Evolutionary conservation across 2,329 filamentous ascomycete genomes (phyloP).

Genomic region (Ophiostoma tasmaniense): DNA sequence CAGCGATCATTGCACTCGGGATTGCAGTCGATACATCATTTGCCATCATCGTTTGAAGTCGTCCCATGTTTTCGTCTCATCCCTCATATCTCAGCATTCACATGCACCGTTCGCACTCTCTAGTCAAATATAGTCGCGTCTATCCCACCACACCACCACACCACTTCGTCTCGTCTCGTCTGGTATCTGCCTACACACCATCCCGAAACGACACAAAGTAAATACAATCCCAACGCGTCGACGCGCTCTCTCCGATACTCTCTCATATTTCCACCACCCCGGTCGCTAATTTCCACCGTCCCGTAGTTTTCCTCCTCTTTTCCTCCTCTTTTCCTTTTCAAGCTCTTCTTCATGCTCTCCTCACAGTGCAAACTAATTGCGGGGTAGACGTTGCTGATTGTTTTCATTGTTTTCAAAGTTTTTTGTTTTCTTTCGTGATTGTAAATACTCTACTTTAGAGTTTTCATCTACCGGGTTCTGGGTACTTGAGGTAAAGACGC

Average conservation of each 20-base stretch:
- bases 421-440: not conserved
- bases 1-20: not conserved
- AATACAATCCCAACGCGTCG: not conserved
- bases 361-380: not conserved
- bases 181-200: not conserved
- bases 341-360: not conserved
- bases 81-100: not conserved
- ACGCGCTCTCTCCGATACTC: not conserved
- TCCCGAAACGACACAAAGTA: not conserved
- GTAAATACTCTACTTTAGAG: not conserved
- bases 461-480: not conserved
- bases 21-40: not conserved
- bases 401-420: not conserved
- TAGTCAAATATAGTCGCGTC: not conserved
- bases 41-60: not conserved
- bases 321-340: not conserved
- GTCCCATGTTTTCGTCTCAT: not conserved
- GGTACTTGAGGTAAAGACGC: not conserved
- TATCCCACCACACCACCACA: not conserved
- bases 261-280: not conserved
- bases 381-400: not conserved
- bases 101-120: not conserved
- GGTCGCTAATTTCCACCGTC: not conserved
- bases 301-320: not conserved
- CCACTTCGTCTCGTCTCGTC: no score